A percentile compares a stretch with the other conserved stretches of the same genome.
Evolutionary conservation across 2,329 filamentous ascomycete species (phyloP).

Genomic region (Seiridium unicorne): DNA sequence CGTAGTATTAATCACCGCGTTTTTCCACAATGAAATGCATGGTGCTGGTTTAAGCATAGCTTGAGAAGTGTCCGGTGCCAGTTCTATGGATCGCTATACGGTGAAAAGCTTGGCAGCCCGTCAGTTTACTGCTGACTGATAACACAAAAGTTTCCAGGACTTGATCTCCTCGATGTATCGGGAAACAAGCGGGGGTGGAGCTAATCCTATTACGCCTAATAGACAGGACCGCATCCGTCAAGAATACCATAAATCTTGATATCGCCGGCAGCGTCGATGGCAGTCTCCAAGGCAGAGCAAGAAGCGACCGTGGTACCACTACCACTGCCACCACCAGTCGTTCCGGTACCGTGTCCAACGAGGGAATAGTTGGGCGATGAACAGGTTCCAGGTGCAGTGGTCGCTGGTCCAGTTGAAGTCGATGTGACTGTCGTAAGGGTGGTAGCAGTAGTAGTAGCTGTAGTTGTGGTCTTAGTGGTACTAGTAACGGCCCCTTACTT

Average conservation of each 20-base stretch:
- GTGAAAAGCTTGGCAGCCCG: too few relatives aligned
- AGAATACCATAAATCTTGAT: conserved; percentile 45
- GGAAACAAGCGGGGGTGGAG: too few relatives aligned
- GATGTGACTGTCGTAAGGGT: conserved; percentile 16
- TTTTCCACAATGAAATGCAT: too few relatives aligned
- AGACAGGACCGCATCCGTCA: conserved; percentile 41
- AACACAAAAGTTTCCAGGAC: too few relatives aligned
- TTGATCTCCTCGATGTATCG: too few relatives aligned
- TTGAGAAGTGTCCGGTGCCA: too few relatives aligned
- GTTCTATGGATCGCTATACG: too few relatives aligned
- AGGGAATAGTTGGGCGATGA: conserved; percentile 19
- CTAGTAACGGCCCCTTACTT: background rate
- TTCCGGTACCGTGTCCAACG: conserved; percentile 33
- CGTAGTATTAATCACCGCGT: too few relatives aligned
- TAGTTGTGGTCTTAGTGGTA: conserved; percentile 3
- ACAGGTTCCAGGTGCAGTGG: conserved; percentile 13
- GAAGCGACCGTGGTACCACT: conserved; percentile 42
- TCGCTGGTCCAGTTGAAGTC: conserved; percentile 10
- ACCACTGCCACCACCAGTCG: conserved; percentile 45
- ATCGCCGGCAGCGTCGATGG: conserved; percentile 36
- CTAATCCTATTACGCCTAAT: conserved; percentile 11
- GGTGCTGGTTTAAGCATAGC: too few relatives aligned
- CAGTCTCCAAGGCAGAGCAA: conserved; percentile 36
- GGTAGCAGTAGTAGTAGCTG: conserved; percentile 16
- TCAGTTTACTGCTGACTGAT: too few relatives aligned